Evolutionary conservation across 768 basidiomycete genomes (phyloP).

Genomic region (Obba rivulosa): DNA sequence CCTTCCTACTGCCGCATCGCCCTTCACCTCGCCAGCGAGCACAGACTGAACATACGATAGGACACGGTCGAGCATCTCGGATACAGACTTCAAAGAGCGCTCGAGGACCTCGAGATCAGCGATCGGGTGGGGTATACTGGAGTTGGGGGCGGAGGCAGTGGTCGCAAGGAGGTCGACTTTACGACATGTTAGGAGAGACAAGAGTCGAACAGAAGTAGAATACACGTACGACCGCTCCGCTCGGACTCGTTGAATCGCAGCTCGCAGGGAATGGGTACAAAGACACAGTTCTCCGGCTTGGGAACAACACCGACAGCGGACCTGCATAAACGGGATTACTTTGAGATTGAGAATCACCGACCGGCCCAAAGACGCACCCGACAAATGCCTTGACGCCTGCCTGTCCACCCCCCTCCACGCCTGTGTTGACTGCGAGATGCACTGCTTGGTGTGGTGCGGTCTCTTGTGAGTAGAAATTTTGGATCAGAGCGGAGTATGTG

Average conservation of each 20-base stretch:
- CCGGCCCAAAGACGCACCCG: conserved; percentile 44
- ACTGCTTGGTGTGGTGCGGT: conserved; percentile 84
- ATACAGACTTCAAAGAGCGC: conserved; percentile 63
- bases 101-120: conserved; percentile 77
- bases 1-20: conserved; percentile 82
- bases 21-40: conserved; percentile 67
- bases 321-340: conserved; percentile 30
- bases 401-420: conserved; percentile 51
- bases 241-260: conserved; percentile 81
- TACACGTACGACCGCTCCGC: conserved; percentile 71
- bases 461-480: conserved; percentile 96
- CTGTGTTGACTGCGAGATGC: conserved; percentile 88
- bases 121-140: conserved; percentile 46
- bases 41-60: conserved; percentile 81
- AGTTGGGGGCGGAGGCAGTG: conserved; percentile 35
- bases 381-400: conserved; percentile 85
- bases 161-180: conserved; percentile 73
- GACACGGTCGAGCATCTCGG: conserved; percentile 79
- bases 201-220: conserved; percentile 6
- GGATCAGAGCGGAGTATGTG: conserved; percentile 93
- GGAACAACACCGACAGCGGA: conserved; percentile 85
- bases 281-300: conserved; percentile 93
- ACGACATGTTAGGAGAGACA: neutral
- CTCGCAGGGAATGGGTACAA: conserved; percentile 86
- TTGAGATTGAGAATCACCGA: neutral